phyloP scores from a whole-genome alignment of 1,284 basidiomycete species.

The Fistulinella staudtii region DNA sequence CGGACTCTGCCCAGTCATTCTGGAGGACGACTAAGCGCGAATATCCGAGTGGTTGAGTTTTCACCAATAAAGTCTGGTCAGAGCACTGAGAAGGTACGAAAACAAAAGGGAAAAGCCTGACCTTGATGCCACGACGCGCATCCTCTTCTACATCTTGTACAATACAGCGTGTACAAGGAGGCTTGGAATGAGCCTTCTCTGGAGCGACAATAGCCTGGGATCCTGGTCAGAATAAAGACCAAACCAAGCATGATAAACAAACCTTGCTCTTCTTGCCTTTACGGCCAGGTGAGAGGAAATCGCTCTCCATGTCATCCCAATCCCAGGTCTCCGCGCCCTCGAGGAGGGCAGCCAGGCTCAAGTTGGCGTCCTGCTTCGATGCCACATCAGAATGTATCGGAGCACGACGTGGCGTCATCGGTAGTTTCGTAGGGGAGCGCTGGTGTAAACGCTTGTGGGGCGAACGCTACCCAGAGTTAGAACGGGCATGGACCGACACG shows the following conservation, averaged over 20 bases:
- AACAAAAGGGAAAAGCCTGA: not conserved
- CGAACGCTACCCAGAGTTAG: no score
- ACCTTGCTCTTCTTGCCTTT: slow-evolving; percentile 24
- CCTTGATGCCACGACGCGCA: slow-evolving; percentile 18
- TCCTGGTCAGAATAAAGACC: not conserved
- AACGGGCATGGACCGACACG: no score
- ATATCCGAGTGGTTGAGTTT: slow-evolving; percentile 39
- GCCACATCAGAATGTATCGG: no score
- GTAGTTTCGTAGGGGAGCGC: slow-evolving; percentile 22
- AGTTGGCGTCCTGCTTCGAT: slow-evolving; percentile 1
- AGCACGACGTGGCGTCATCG: slow-evolving; percentile 9
- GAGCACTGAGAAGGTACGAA: slow-evolving; percentile 3
- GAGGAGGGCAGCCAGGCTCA: slow-evolving; percentile 34
- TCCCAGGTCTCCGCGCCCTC: slow-evolving; percentile 49
- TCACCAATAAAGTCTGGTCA: slow-evolving; percentile 42
- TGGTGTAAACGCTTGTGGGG: not conserved
- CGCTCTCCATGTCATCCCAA: slow-evolving; percentile 47
- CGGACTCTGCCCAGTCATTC: slow-evolving; percentile 65
- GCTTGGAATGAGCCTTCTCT: slow-evolving; percentile 25
- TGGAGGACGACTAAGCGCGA: slow-evolving; percentile 48
- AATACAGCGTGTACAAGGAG: slow-evolving; percentile 47
- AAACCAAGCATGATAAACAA: not conserved
- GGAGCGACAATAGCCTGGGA: slow-evolving; percentile 16
- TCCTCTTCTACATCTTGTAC: slow-evolving; percentile 42
- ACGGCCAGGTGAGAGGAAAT: slow-evolving; percentile 37